These are phyloP conservation scores for Diutina scorzettiae DNA, from an alignment of 1,139 yeast genomes.

Conservation along the genomic window DNA sequence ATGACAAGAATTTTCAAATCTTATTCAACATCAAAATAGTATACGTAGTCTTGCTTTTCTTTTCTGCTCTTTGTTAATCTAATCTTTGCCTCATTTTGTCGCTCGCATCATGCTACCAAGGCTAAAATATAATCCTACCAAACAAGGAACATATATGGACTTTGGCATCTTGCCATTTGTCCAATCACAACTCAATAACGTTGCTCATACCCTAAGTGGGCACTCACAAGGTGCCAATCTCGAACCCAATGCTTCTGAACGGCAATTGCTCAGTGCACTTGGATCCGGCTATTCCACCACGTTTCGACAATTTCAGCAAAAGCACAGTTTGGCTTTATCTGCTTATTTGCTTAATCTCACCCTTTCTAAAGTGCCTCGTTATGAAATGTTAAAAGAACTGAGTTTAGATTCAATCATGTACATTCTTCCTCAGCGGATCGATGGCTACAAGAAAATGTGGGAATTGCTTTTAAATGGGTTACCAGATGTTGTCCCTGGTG, in stretches of 20 bases:
- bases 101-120: background rate
- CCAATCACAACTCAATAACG: background rate
- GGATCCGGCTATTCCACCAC: background rate
- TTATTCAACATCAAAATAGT: too few species aligned
- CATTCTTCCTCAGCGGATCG: background rate
- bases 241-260: background rate
- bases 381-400: background rate
- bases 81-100: background rate
- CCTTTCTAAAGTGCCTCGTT: conserved; percentile 1
- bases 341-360: background rate
- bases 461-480: background rate
- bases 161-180: background rate
- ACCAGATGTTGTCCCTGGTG: conserved; percentile 1
- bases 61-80: too few species aligned
- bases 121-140: background rate
- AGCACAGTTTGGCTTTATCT: background rate
- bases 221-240: background rate
- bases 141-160: background rate
- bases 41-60: too few species aligned
- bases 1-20: too few species aligned
- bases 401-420: background rate
- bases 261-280: background rate
- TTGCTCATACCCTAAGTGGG: background rate
- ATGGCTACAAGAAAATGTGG: background rate
- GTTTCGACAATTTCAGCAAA: background rate